Evolutionary conservation across 2,329 filamentous ascomycete species (phyloP), one percentile per base, ranked within the genome.

Genomic region (Penicillium sclerotiorum): DNA sequence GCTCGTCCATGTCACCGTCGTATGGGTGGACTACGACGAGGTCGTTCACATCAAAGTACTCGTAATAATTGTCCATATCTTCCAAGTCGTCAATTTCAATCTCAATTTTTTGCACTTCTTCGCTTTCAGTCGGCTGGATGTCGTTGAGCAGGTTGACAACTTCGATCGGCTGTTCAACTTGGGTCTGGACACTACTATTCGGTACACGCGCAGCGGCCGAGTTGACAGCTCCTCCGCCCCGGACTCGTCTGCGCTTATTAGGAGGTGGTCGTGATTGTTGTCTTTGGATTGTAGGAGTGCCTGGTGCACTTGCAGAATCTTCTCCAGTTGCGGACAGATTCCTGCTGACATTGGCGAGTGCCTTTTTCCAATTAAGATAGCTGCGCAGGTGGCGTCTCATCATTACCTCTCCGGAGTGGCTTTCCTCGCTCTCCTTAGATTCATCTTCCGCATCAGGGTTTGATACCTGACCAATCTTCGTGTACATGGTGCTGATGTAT

Each of bases 1-100:
- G 90, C 67, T 97, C 94, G 68, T 99, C 94, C 76, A 93, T 88
- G 67, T 97, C 94, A 9, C 92, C 92, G 52, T 96, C 91, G 68
- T 96, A 99, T 1, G 94, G 88, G 68, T 97, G 94, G 15, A 97
- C 80, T 33, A 96, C 84, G 11, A 97, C 80, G 17, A 97, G 77
- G 58, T 96, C 89, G 59, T 90, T 83, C 85, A 95, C 94, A 47
- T 95, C 89, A 68, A 93, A 96, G 25, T 97, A 80, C 68, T 94
- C 84, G 67, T 92, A 97, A 73, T 87, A 94, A 59, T 93, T 87
- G 56, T 96, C 92, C 88, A 94, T 93, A 65, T 95, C 83, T 40
- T 95, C 88, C 7, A 96, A 78, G 1, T 90, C 87, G 69, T 97
- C 94, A 5, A 83, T 77, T 2, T 85, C 78, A 20, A 95, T 79